A percentile compares a stretch with the other conserved stretches of the same genome.
phyloP scores from a whole-genome alignment of 148 eudicot genomes.

The Rhododendron griersonianum region DNA sequence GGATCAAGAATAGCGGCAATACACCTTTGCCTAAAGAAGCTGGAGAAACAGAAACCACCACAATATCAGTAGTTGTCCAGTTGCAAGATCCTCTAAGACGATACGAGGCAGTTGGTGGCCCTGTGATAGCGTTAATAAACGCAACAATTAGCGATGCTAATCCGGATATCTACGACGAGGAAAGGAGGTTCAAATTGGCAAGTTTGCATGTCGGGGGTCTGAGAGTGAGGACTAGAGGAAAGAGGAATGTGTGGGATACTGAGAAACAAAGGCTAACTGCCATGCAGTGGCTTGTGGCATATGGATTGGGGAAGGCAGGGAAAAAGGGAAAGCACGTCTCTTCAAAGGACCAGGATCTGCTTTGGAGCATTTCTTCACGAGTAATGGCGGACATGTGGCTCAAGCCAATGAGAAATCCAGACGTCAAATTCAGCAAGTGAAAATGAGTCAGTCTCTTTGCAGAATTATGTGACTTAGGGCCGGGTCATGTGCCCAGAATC shows the following conservation, averaged over 20 bases:
- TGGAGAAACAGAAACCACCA: conserved; percentile 24
- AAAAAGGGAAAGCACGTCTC: conserved; percentile 40
- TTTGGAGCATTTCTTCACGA: conserved; percentile 91
- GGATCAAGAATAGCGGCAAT: conserved; percentile 34
- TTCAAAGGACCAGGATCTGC: conserved; percentile 46
- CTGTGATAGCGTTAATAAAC: conserved; percentile 56
- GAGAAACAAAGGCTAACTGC: conserved; percentile 89
- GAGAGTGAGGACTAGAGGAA: conserved; percentile 47
- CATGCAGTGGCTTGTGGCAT: conserved; percentile 82
- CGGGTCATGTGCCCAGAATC: background rate
- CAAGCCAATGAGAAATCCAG: conserved; percentile 77
- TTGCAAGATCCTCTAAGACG: conserved; percentile 80
- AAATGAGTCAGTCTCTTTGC: background rate
- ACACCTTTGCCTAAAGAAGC: background rate
- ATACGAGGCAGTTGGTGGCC: conserved; percentile 88
- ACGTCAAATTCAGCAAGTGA: conserved; percentile 68
- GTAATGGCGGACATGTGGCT: conserved; percentile 99
- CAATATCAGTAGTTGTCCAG: conserved; percentile 47
- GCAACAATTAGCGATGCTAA: conserved; percentile 29
- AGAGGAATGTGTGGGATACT: conserved; percentile 66
- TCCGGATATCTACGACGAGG: conserved; percentile 28
- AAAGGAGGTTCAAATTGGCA: conserved; percentile 45
- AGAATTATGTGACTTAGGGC: too few relatives aligned
- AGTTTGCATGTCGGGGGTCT: conserved; percentile 80
- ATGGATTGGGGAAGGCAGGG: conserved; percentile 57